Evolutionary conservation across 768 basidiomycete species (phyloP).

Genomic region (Boletus rubroflammeus): DNA sequence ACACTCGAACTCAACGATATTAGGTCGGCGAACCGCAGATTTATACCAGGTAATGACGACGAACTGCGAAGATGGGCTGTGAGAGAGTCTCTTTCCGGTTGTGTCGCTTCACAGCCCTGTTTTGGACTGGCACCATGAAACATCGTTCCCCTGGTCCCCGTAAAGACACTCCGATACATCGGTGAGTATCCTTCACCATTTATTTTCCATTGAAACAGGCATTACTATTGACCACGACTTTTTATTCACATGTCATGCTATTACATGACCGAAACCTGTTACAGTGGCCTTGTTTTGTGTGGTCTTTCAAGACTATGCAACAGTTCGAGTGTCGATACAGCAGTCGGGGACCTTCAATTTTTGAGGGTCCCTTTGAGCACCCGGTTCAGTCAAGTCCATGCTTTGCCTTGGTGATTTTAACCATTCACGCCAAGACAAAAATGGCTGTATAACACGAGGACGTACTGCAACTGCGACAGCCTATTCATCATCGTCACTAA

Average conservation of each 20-base stretch:
- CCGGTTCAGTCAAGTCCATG: not conserved
- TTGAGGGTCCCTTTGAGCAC: not conserved
- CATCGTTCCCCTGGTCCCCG: not conserved
- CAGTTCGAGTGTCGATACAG: not conserved
- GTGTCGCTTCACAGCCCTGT: too few relatives aligned
- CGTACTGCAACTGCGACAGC: not conserved
- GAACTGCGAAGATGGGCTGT: too few relatives aligned
- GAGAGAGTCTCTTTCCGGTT: too few relatives aligned
- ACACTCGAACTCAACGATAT: too few relatives aligned
- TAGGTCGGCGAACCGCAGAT: too few relatives aligned
- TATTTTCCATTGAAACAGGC: not conserved
- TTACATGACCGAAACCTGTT: not conserved
- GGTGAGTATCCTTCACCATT: not conserved
- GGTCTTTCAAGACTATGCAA: not conserved
- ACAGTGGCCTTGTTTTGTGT: not conserved
- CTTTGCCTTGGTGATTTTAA: not conserved
- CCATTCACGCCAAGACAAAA: not conserved
- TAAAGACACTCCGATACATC: not conserved
- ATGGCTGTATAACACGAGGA: not conserved
- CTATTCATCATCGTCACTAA: not conserved
- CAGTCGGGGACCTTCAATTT: not conserved
- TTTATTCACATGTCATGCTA: not conserved
- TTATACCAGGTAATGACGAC: too few relatives aligned
- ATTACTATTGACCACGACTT: not conserved
- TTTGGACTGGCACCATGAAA: too few relatives aligned